Evolutionary conservation across 495 filamentous ascomycete genomes (phyloP).

Genomic region (Neurospora africana): DNA sequence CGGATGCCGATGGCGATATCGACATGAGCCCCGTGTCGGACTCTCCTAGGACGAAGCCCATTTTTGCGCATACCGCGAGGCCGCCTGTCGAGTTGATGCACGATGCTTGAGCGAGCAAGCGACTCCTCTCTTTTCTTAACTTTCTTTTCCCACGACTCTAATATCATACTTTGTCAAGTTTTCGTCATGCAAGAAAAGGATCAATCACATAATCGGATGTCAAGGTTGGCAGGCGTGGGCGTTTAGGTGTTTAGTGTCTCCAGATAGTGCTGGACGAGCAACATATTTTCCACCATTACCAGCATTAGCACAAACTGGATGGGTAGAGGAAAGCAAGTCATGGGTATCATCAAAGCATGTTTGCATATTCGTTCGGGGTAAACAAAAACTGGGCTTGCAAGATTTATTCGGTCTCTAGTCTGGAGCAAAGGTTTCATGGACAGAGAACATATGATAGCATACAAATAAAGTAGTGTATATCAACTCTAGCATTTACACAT

Average conservation of each 20-base stretch:
- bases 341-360: not conserved
- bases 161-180: not conserved
- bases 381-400: not conserved
- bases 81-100: constrained; percentile 90
- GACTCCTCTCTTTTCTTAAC: not conserved
- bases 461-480: not conserved
- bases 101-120: constrained; percentile 13
- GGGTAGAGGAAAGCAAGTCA: not conserved
- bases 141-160: not conserved
- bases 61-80: constrained; percentile 63
- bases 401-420: not conserved
- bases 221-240: not conserved
- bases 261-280: not conserved
- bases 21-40: constrained; percentile 28
- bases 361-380: not conserved
- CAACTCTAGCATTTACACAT: not conserved
- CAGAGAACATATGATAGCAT: not conserved
- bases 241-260: not conserved
- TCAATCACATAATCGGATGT: not conserved
- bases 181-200: not conserved
- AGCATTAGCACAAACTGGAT: not conserved
- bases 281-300: not conserved
- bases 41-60: constrained; percentile 40
- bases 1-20: constrained; percentile 16
- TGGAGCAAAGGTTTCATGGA: not conserved